These are phyloP conservation scores for Vitellaria paradoxa DNA, from an alignment of 179 eudicot species.

Conservation along the genomic window DNA sequence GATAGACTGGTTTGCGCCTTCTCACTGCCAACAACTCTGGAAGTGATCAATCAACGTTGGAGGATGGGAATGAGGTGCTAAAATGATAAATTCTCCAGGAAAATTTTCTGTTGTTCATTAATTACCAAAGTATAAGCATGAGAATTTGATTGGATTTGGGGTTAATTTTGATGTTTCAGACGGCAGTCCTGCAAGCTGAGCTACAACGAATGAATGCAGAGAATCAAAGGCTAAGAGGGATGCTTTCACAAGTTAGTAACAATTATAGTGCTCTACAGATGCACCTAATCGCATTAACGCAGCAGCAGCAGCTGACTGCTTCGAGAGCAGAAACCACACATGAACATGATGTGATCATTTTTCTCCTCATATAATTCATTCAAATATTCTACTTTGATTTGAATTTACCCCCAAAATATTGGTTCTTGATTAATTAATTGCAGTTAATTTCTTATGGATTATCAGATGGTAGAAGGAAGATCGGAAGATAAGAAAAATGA, in stretches of 20 bases:
- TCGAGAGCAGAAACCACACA: constrained; percentile 23
- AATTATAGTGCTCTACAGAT: constrained; percentile 52
- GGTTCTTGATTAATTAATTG: background rate
- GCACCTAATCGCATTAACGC: constrained; percentile 53
- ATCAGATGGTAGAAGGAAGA: constrained; percentile 32
- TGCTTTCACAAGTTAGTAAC: constrained; percentile 56
- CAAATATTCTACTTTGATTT: too few species aligned
- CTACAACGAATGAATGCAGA: constrained; percentile 62
- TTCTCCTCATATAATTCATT: background rate
- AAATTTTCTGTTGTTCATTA: too few species aligned
- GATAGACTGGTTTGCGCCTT: constrained; percentile 75
- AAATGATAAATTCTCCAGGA: background rate
- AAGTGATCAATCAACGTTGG: constrained; percentile 75
- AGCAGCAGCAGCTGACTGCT: constrained; percentile 36
- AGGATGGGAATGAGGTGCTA: constrained; percentile 76
- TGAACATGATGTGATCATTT: constrained; percentile 34
- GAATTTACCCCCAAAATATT: too few species aligned
- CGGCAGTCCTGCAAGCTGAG: constrained; percentile 53
- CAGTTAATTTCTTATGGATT: background rate
- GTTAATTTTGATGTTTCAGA: constrained; percentile 27
- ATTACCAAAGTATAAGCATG: too few species aligned
- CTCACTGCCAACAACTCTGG: constrained; percentile 54
- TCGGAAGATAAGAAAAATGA: constrained; percentile 36
- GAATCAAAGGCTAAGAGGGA: constrained; percentile 61
- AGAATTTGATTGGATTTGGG: background rate